Evolutionary conservation across 345 rosid species (phyloP), one percentile per base, ranked within the genome.

Genomic region (Citrus medica): DNA sequence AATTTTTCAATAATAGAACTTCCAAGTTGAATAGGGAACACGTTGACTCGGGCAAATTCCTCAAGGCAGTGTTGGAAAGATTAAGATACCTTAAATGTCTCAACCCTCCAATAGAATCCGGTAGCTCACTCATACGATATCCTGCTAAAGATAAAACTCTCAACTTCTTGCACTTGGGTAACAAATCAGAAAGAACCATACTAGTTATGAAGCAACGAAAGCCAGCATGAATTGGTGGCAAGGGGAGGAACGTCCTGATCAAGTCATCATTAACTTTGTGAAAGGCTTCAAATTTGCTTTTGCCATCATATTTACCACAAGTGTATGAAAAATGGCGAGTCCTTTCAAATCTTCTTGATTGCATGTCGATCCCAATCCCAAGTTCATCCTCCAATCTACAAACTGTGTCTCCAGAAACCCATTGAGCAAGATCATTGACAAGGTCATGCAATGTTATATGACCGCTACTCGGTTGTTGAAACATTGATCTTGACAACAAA

Each of bases 391-490:
- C 66, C 27, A 66, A 53, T 65, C 33, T 33, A 6, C 24, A 22
- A 28, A 25, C 14, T 4, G 22, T 32, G 0, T 5, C 22, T 4
- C 12, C 6, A 10, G 74, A 33, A 19, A 37, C 69, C 24, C 27
- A 27, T 0, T 1, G 28, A 35, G 77, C 76, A 19, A 63, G 56
- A 51, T 74, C 74, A n/a, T 82, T 55, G 33, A 81, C 60, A 21
- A 77, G 40, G 60, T 81, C 77, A 79, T 79, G 82, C 77, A 82
- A 0, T 2, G 14, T 4, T 10, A 25, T 51, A 3, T 13, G 51
- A 13, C 51, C 51, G 4, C 51, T 19, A 14, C 9, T 30, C 0
- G 13, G 16, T 5, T 24, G 59, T 38, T 58, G 68, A 8, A 82
- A 71, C 7, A 79, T 25, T 1, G 82, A 82, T 35, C 80, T 69